Evolutionary conservation across 139 green algal species (phyloP), one percentile per base, ranked within the genome.

Genomic region (Chara braunii): DNA sequence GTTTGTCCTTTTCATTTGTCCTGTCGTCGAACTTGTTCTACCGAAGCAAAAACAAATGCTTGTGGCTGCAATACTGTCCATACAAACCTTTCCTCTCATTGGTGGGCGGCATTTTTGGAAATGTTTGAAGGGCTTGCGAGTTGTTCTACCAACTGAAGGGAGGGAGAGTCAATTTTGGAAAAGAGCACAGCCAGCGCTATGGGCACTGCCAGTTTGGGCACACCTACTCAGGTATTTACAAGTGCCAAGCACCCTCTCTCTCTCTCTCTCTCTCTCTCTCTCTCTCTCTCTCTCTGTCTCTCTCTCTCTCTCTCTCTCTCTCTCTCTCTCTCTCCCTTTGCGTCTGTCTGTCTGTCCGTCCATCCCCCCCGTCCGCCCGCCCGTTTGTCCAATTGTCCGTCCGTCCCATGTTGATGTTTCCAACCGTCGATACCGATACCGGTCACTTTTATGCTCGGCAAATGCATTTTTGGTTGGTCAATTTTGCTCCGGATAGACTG

Each of bases 141-240:
- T 56, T 74, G n/a, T 74, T 74, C 30, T 74, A 69, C 55, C 59
- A 74, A 32, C 34, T 74, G 12, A 74, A 74, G 34, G 65, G 65
- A 11, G 65, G 65, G 26, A 40, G 29, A 0, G 65, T 74, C 9
- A 56, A 74, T 43, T 74, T 61, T 40, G 65, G 65, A 7, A 37
- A 18, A 26, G 65, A 70, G 65, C 65, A 74, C 65, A 74, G 65
- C 32, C 55, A 29, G 22, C 14, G 31, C 7, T 23, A 7, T 37
- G 56, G 65, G 7, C 65, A 74, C 32, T 26, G 68, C 23, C 26
- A 56, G 28, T 74, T 48, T 36, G 65, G 65, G 30, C 66, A 14
- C 12, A 58, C 50, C 11, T 58, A 48, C 40, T 48, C 40, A 48
- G 18, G 40, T 18, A 18, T 48, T 26, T 26, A 33, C 37, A 30